These are phyloP conservation scores for Acidiella bohemica DNA, from an alignment of 495 filamentous ascomycete species.

Conservation along the genomic window DNA sequence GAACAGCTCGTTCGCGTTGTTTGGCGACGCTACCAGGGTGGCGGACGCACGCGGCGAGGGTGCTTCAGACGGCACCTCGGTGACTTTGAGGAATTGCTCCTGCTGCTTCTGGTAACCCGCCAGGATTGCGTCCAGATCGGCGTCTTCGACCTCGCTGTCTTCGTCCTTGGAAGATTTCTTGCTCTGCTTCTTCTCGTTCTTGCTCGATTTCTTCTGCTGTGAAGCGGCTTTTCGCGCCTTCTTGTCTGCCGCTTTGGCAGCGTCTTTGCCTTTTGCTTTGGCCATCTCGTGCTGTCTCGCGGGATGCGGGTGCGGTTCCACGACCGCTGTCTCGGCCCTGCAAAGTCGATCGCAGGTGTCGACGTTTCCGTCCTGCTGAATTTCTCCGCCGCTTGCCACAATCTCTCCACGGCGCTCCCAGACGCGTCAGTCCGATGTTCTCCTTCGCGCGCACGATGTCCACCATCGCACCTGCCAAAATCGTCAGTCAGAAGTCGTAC, in stretches of 20 bases:
- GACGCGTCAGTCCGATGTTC: neutral
- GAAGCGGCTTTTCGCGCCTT: slow-evolving; percentile 50
- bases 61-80: slow-evolving; percentile 61
- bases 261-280: slow-evolving; percentile 42
- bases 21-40: slow-evolving; percentile 68
- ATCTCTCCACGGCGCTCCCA: neutral
- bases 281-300: no score
- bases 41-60: slow-evolving; percentile 66
- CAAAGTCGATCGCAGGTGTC: no score
- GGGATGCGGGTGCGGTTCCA: no score
- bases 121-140: slow-evolving; percentile 94
- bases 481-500: slow-evolving; percentile 26
- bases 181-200: slow-evolving; percentile 46
- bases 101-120: slow-evolving; percentile 71
- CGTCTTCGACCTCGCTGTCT: slow-evolving; percentile 75
- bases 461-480: slow-evolving; percentile 25
- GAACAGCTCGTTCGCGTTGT: slow-evolving; percentile 77
- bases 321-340: no score
- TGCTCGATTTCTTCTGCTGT: slow-evolving; percentile 50
- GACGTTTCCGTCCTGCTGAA: no score
- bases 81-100: slow-evolving; percentile 85
- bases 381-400: no score
- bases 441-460: slow-evolving; percentile 11
- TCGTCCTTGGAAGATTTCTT: slow-evolving; percentile 39
- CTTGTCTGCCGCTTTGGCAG: slow-evolving; percentile 41